A percentile compares a stretch with the other conserved stretches of the same genome.
Conservation (phyloP, 1,139 yeast genomes). For the Debaryomyces subglobosus region DNA sequence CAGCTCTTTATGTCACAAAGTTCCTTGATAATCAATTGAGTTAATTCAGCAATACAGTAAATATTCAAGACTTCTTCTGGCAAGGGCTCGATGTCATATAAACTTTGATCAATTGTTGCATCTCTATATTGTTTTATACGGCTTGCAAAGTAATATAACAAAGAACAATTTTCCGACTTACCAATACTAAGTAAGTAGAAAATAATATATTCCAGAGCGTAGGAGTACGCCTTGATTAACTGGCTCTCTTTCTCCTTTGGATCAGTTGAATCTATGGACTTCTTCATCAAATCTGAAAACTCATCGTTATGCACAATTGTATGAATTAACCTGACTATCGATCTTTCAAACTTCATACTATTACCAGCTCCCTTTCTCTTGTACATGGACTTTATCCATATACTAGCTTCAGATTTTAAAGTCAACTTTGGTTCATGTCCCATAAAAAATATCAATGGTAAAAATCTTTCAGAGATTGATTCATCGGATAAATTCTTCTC, state of each 20-base stretch:
- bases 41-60: constrained; percentile 71
- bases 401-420: constrained; percentile 53
- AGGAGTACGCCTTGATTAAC: constrained; percentile 46
- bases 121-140: constrained; percentile 82
- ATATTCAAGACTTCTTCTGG: constrained; percentile 42
- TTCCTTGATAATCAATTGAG: constrained; percentile 66
- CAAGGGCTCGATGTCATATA: constrained; percentile 31
- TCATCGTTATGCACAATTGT: constrained; percentile 77
- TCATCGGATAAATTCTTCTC: constrained; percentile 56
- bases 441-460: constrained; percentile 69
- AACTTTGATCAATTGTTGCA: constrained; percentile 40
- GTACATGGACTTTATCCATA: constrained; percentile 75
- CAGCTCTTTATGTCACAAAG: constrained; percentile 62
- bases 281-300: constrained; percentile 47
- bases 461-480: constrained; percentile 62
- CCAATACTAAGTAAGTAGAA: constrained; percentile 66
- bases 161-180: constrained; percentile 66
- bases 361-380: constrained; percentile 43
- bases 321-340: constrained; percentile 69
- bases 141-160: constrained; percentile 76
- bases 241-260: constrained; percentile 20
- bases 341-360: constrained; percentile 59
- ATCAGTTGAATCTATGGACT: constrained; percentile 20
- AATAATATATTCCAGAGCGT: constrained; percentile 59
- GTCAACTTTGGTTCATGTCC: constrained; percentile 71